These are phyloP conservation scores for Cryptosporidium ryanae DNA, from an alignment of 169 alveolate species.

Conservation along the genomic window DNA sequence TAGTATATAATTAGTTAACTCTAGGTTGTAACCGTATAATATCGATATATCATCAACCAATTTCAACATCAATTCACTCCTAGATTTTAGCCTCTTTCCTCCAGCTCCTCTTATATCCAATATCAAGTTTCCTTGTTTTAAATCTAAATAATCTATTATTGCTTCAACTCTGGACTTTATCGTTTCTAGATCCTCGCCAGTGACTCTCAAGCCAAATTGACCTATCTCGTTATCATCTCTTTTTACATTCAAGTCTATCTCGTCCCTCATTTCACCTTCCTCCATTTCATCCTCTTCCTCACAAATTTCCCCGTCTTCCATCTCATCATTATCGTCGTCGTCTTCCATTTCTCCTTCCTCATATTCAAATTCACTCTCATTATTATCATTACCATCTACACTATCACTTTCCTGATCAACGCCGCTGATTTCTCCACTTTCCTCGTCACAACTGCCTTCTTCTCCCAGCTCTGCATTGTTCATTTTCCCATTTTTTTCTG, in stretches of 20 bases:
- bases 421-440: too few species aligned
- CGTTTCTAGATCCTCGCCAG: constrained; percentile 82
- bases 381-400: neutral
- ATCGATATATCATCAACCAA: constrained; percentile 83
- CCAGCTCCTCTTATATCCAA: constrained; percentile 61
- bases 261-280: constrained; percentile 77
- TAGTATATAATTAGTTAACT: constrained; percentile 87
- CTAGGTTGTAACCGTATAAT: constrained; percentile 91
- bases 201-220: constrained; percentile 83
- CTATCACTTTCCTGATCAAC: too few species aligned
- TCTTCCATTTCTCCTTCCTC: constrained; percentile 71
- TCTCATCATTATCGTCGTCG: constrained; percentile 62
- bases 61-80: constrained; percentile 78
- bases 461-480: too few species aligned
- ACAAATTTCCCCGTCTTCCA: constrained; percentile 75
- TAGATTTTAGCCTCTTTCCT: constrained; percentile 15
- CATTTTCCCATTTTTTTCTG: too few species aligned
- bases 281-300: constrained; percentile 76
- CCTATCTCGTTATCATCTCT: constrained; percentile 75
- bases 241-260: constrained; percentile 74
- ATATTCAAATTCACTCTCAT: neutral
- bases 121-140: constrained; percentile 51
- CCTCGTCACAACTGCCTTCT: too few species aligned
- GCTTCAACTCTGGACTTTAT: constrained; percentile 82
- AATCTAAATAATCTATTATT: constrained; percentile 79